Evolutionary conservation across 2,329 filamentous ascomycete species (phyloP), one percentile per base, ranked within the genome.

Genomic region (Mycosphaerella sp.): DNA sequence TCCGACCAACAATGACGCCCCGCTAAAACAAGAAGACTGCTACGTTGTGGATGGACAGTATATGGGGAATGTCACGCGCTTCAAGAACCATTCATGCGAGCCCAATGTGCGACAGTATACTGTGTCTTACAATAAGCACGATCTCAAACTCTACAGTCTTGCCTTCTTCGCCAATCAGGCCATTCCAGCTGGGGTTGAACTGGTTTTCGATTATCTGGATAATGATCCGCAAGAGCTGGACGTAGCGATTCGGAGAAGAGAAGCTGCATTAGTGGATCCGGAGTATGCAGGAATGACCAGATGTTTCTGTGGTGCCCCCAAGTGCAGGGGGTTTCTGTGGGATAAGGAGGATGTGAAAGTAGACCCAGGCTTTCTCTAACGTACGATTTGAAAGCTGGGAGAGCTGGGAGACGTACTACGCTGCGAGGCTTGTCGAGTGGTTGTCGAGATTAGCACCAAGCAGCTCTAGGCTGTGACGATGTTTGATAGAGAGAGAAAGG

Each of bases 61-160:
- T 66, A 81, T 84, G 73, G 86, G 87, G 0, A 86, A 86, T 0
- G 85, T 86, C 0, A 87, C 86, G 0, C 79, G 87, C 2, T 93
- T 91, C 68, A 86, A 91, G 66, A 93, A 93, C 61, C 87, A 93
- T 66, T 86, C 80, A 1, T 91, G 87, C 65, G 79, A 87, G 4
- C 87, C 87, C 0, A 91, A 90, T 62, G 77, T 89, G 63, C 76
- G 85, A 12, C 87, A 89, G 54, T 91, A 90, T 68, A 86, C 85
- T 0, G 81, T 88, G 1, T 85, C 87, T 1, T 86, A 85, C 44
- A 87, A 90, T 62, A 84, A 87, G 54, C 80, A 85, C 0, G 85
- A 90, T 62, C 81, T 82, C 52, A 78, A 81, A 41, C 75, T 90
- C 6, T 89, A 91, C 65, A 85, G 89, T 54, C 71, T 91, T 42